Evolutionary conservation across 192 early-diverging fungal species (phyloP).

Genomic region (Coemansia sp.): DNA sequence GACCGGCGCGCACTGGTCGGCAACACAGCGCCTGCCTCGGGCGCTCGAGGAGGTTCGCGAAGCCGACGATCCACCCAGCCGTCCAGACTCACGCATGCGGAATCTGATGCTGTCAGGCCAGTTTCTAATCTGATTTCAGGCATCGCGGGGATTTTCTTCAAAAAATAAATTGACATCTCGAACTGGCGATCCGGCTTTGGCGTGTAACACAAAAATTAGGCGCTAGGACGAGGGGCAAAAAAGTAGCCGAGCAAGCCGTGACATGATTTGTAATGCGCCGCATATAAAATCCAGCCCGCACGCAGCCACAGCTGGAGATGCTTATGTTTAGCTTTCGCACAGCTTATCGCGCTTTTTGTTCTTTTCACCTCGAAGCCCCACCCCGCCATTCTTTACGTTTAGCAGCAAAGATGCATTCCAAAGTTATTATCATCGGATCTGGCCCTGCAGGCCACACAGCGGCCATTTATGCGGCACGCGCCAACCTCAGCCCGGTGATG

Average conservation of each 20-base stretch:
- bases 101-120: conserved; percentile 51
- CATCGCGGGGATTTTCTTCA: too few relatives aligned
- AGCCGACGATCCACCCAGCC: conserved; percentile 30
- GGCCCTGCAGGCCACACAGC: conserved; percentile 98
- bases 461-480: conserved; percentile 92
- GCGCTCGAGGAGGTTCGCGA: conserved; percentile 26
- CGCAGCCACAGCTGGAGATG: not conserved
- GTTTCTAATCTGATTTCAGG: conserved; percentile 28
- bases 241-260: conserved; percentile 3
- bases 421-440: conserved; percentile 76
- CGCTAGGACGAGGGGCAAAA: not conserved
- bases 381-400: not conserved
- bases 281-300: not conserved
- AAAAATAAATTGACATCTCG: too few relatives aligned
- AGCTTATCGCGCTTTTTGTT: not conserved
- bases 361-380: not conserved
- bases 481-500: conserved; percentile 88
- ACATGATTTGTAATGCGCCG: not conserved
- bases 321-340: not conserved
- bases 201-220: not conserved
- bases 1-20: conserved; percentile 1
- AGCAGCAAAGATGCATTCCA: conserved; percentile 36
- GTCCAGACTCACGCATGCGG: conserved; percentile 47
- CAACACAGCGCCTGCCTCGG: conserved; percentile 21
- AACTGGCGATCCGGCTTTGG: too few relatives aligned